Evolutionary conservation across 805 yeast species (phyloP).

Genomic region (Wickerhamiella musiphila): DNA sequence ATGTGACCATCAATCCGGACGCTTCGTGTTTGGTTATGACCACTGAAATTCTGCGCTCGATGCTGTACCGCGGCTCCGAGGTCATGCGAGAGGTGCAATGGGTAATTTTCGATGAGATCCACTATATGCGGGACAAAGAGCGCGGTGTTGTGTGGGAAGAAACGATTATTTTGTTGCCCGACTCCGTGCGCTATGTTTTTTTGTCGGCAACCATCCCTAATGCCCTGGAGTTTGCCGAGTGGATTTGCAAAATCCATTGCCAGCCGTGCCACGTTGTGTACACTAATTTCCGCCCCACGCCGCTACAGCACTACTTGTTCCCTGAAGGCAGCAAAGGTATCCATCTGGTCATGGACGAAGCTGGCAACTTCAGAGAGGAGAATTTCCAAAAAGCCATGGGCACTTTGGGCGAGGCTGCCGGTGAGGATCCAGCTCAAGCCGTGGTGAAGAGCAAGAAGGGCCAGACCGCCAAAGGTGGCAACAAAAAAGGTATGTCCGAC

Average conservation of each 20-base stretch:
- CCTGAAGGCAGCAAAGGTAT: conserved; percentile 99
- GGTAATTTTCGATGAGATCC: conserved; percentile 97
- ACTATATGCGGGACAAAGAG: conserved; percentile 93
- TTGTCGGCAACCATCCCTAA: conserved; percentile 94
- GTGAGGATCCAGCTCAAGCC: conserved; percentile 61
- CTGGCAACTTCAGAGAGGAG: conserved; percentile 89
- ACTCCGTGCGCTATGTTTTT: conserved; percentile 85
- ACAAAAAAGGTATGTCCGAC: conserved; percentile 70
- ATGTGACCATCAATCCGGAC: conserved; percentile 94
- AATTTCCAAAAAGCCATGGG: conserved; percentile 98
- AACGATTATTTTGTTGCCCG: conserved; percentile 87
- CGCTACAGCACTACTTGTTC: conserved; percentile 88
- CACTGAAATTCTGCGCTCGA: conserved; percentile 89
- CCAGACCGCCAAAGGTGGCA: conserved; percentile 76
- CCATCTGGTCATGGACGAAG: conserved; percentile 93
- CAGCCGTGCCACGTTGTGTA: conserved; percentile 98
- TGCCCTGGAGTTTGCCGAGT: conserved; percentile 96
- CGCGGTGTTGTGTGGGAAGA: conserved; percentile 99
- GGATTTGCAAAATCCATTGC: conserved; percentile 88
- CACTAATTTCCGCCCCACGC: conserved; percentile 98
- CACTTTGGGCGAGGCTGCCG: conserved; percentile 61
- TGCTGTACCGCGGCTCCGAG: conserved; percentile 95
- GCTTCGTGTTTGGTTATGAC: conserved; percentile 98
- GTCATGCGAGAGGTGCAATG: conserved; percentile 97
- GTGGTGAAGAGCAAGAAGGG: conserved; percentile 54